phyloP scores from a whole-genome alignment of 2,329 filamentous ascomycete genomes.

The Phoma sp. region DNA sequence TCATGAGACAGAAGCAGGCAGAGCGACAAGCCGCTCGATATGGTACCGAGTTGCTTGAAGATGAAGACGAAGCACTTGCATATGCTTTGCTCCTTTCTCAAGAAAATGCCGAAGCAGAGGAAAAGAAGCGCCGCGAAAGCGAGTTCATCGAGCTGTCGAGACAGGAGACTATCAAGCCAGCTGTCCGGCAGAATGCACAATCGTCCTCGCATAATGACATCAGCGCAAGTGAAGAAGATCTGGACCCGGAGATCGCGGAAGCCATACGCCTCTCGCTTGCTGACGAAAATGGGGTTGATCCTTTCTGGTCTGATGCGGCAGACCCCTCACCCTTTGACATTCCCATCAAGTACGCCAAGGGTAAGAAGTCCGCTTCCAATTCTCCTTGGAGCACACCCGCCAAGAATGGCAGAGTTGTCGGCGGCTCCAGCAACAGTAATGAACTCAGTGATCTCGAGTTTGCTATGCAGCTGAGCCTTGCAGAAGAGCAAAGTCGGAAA shows the following conservation, averaged over 20 bases:
- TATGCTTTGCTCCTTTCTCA: constrained; percentile 68
- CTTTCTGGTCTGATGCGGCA: constrained; percentile 13
- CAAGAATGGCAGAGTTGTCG: constrained; percentile 35
- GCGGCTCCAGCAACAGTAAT: constrained; percentile 44
- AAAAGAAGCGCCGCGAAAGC: constrained; percentile 54
- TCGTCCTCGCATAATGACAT: constrained; percentile 34
- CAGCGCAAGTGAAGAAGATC: constrained; percentile 51
- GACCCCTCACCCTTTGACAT: constrained; percentile 48
- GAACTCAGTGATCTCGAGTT: constrained; percentile 66
- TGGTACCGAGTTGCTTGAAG: constrained; percentile 74
- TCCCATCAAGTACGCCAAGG: constrained; percentile 54
- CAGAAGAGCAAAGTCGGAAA: constrained; percentile 60
- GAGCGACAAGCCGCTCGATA: constrained; percentile 78
- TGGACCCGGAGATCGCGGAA: constrained; percentile 66
- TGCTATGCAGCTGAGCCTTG: constrained; percentile 66
- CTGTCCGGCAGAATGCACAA: constrained; percentile 36
- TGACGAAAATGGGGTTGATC: constrained; percentile 15
- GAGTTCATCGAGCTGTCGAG: constrained; percentile 38
- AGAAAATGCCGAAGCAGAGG: constrained; percentile 59
- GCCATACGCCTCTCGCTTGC: constrained; percentile 62
- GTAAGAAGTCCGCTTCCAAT: constrained; percentile 34
- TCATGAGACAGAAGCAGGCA: constrained; percentile 69
- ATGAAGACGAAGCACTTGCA: constrained; percentile 67
- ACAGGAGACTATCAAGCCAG: constrained; percentile 16
- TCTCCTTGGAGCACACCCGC: constrained; percentile 32